Percentiles rank a stretch among this genome's conserved stretches.
Evolutionary conservation across 495 filamentous ascomycete genomes (phyloP).

Genomic region (Aspergillus campestris): DNA sequence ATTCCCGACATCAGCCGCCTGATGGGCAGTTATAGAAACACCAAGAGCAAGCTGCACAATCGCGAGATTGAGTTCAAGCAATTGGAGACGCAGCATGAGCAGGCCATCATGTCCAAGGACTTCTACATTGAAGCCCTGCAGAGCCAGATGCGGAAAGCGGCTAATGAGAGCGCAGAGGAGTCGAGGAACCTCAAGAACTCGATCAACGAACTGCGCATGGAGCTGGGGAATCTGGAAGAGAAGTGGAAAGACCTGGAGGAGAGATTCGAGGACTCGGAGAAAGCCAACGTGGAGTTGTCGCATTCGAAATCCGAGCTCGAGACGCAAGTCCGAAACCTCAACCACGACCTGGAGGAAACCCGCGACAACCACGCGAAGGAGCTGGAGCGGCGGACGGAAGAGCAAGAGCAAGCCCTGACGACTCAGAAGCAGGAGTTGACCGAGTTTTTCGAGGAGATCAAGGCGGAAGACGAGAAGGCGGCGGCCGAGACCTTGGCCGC

Average conservation of each 20-base stretch:
- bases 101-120: slow-evolving; percentile 42
- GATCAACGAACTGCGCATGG: slow-evolving; percentile 43
- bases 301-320: slow-evolving; percentile 34
- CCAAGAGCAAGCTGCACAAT: slow-evolving; percentile 32
- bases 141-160: slow-evolving; percentile 44
- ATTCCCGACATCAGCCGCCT: slow-evolving; percentile 44
- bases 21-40: slow-evolving; percentile 38
- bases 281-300: slow-evolving; percentile 33
- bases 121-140: slow-evolving; percentile 46
- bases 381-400: slow-evolving; percentile 30
- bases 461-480: slow-evolving; percentile 39
- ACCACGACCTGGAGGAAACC: slow-evolving; percentile 37
- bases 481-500: slow-evolving; percentile 30
- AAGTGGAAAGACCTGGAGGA: slow-evolving; percentile 45
- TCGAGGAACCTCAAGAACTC: slow-evolving; percentile 36
- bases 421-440: slow-evolving; percentile 38
- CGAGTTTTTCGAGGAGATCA: slow-evolving; percentile 40
- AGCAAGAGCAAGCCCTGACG: slow-evolving; percentile 28
- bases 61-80: slow-evolving; percentile 41
- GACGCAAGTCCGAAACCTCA: slow-evolving; percentile 43
- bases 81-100: slow-evolving; percentile 38
- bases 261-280: slow-evolving; percentile 29
- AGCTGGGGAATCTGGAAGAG: slow-evolving; percentile 50
- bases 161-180: slow-evolving; percentile 42
- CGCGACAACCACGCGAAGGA: slow-evolving; percentile 28